phyloP scores from a whole-genome alignment of 169 alveolate genomes.

The Eimeria praecox region DNA sequence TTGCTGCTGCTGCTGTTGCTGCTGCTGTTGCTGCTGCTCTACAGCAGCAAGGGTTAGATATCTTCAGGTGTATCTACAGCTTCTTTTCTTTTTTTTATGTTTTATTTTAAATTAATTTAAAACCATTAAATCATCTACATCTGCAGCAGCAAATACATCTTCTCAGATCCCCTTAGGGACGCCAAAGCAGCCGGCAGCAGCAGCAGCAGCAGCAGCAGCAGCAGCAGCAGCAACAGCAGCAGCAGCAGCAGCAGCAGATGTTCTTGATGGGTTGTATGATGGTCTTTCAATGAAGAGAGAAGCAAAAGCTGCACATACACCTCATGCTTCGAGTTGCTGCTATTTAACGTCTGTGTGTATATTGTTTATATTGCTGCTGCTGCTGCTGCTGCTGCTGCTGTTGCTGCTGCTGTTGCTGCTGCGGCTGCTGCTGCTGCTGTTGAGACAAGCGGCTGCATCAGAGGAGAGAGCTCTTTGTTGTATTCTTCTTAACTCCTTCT shows the following conservation, averaged over 20 bases:
- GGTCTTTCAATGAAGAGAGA: not conserved
- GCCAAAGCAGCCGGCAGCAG: not conserved
- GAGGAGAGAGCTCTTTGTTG: not conserved
- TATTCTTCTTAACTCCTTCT: no score
- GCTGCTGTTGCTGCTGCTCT: slow-evolving; percentile 9
- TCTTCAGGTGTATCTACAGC: not conserved
- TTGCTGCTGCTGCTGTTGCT: slow-evolving; percentile 2
- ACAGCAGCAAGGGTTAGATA: not conserved
- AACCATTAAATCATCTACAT: no score
- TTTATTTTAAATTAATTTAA: no score
- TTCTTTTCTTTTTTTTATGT: no score
- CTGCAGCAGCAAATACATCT: no score
- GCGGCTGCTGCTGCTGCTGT: not conserved
- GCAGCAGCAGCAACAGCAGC: not conserved
- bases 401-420: no score
- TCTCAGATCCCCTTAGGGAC: no score
- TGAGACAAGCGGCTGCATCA: not conserved
- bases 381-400: not conserved
- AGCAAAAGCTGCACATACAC: not conserved
- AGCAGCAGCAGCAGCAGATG: no score
- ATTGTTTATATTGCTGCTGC: not conserved
- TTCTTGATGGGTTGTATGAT: no score
- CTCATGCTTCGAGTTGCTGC: not conserved
- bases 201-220: slow-evolving; percentile 59
- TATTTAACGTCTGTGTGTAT: not conserved